These are phyloP conservation scores for Phlyctochytrium bullatum DNA, from an alignment of 192 early-diverging fungal genomes.

Conservation along the genomic window DNA sequence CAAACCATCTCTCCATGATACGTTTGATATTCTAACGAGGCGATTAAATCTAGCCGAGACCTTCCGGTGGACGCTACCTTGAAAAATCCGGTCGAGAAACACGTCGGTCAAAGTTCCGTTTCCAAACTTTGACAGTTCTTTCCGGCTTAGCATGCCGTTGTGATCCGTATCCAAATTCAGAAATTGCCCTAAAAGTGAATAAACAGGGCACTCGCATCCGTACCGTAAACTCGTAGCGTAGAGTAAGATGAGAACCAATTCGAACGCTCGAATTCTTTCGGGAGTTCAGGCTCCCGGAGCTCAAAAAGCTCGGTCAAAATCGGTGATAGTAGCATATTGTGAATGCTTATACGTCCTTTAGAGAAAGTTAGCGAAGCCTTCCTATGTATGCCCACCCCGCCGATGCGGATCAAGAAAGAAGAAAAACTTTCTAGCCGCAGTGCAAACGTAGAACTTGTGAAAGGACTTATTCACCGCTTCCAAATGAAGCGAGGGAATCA, in stretches of 20 bases:
- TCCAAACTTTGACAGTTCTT: slow-evolving; percentile 42
- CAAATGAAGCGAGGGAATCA: slow-evolving; percentile 48
- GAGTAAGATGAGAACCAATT: slow-evolving; percentile 55
- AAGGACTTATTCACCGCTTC: slow-evolving; percentile 23
- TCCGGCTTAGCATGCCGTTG: slow-evolving; percentile 48
- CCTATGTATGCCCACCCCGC: slow-evolving; percentile 24
- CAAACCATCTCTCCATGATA: slow-evolving; percentile 40
- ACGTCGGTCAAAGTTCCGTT: slow-evolving; percentile 40
- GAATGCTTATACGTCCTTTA: slow-evolving; percentile 44
- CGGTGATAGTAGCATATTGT: slow-evolving; percentile 45
- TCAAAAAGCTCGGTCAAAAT: slow-evolving; percentile 55
- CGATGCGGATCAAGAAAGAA: slow-evolving; percentile 53
- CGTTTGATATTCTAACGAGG: slow-evolving; percentile 28
- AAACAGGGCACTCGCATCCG: not conserved
- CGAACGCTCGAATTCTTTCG: slow-evolving; percentile 30
- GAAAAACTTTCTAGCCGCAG: slow-evolving; percentile 47
- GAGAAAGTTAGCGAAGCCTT: not conserved
- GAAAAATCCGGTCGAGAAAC: slow-evolving; percentile 54
- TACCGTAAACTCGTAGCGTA: slow-evolving; percentile 40
- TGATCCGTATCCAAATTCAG: slow-evolving; percentile 45
- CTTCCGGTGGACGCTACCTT: no score
- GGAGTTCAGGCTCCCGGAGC: slow-evolving; percentile 47
- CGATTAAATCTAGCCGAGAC: not conserved
- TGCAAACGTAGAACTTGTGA: slow-evolving; percentile 48
- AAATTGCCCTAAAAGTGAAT: slow-evolving; percentile 34